Percentiles rank a stretch among this genome's conserved stretches.
phyloP scores from a whole-genome alignment of 371 early-diverging fungal species.

The Cokeromyces recurvatus region DNA sequence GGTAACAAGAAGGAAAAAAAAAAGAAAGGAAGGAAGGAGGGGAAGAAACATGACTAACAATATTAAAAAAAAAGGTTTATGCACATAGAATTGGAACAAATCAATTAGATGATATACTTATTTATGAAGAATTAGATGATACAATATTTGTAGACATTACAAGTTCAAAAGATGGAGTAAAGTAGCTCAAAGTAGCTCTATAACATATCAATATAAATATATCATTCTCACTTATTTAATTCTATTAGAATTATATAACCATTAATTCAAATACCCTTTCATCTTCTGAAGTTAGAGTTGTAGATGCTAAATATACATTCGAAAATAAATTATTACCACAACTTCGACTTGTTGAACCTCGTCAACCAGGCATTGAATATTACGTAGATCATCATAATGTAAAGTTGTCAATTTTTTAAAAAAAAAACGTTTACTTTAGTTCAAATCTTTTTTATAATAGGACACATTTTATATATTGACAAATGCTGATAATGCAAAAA shows the following conservation, averaged over 20 bases:
- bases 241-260: constrained; percentile 53
- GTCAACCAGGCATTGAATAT: constrained; percentile 63
- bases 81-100: constrained; percentile 54
- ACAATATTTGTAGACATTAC: constrained; percentile 78
- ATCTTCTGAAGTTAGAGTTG: constrained; percentile 68
- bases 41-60: too few species aligned
- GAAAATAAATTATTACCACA: constrained; percentile 21
- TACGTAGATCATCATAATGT: constrained; percentile 81
- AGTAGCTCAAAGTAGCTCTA: too few species aligned
- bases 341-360: constrained; percentile 50
- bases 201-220: too few species aligned
- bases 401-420: constrained; percentile 6
- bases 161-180: constrained; percentile 71
- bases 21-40: too few species aligned
- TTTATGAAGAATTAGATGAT: constrained; percentile 66
- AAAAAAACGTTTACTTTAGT: not conserved
- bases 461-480: constrained; percentile 69
- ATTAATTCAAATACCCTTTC: constrained; percentile 73
- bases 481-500: constrained; percentile 57
- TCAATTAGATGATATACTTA: constrained; percentile 51
- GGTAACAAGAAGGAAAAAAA: too few species aligned
- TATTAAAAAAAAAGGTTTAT: constrained; percentile 50
- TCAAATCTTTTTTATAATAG: constrained; percentile 15
- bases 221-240: too few species aligned
- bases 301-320: constrained; percentile 49